phyloP scores from a whole-genome alignment of 1,139 yeast genomes.

The Lodderomyces metapsilosis region DNA sequence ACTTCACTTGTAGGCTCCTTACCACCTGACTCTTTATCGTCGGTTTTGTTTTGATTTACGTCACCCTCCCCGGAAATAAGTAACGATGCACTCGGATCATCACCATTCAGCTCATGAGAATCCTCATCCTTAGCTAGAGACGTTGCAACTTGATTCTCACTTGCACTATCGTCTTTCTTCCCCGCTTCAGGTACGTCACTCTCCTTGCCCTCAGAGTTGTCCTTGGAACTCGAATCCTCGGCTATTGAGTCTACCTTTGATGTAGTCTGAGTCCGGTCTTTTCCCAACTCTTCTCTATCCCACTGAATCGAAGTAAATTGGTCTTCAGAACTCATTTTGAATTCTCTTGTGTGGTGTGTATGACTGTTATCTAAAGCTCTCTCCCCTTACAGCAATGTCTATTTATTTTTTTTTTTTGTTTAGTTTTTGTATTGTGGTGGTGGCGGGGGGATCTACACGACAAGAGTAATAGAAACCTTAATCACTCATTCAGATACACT shows the following conservation, averaged over 20 bases:
- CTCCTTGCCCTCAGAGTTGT: slow-evolving; percentile 1
- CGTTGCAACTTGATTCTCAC: slow-evolving; percentile 8
- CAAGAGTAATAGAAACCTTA: too few relatives aligned
- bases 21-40: background rate
- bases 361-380: background rate
- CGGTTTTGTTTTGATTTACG: background rate
- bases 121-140: background rate
- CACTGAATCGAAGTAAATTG: slow-evolving; percentile 59
- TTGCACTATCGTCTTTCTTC: background rate
- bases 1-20: background rate
- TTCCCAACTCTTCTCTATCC: slow-evolving; percentile 47
- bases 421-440: background rate
- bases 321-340: slow-evolving; percentile 37
- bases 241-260: slow-evolving; percentile 6
- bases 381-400: too few relatives aligned
- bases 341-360: background rate
- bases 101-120: slow-evolving; percentile 5
- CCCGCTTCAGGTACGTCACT: background rate
- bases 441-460: too few relatives aligned
- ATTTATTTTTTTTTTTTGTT: background rate
- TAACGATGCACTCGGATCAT: slow-evolving; percentile 2
- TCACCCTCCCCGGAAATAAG: background rate
- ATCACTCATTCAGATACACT: too few relatives aligned
- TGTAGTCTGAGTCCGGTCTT: slow-evolving; percentile 2
- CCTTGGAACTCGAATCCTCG: slow-evolving; percentile 1